Percentiles rank a stretch among this genome's conserved stretches.
Conservation (phyloP, 495 filamentous ascomycete genomes). For the Penicillium herquei region DNA sequence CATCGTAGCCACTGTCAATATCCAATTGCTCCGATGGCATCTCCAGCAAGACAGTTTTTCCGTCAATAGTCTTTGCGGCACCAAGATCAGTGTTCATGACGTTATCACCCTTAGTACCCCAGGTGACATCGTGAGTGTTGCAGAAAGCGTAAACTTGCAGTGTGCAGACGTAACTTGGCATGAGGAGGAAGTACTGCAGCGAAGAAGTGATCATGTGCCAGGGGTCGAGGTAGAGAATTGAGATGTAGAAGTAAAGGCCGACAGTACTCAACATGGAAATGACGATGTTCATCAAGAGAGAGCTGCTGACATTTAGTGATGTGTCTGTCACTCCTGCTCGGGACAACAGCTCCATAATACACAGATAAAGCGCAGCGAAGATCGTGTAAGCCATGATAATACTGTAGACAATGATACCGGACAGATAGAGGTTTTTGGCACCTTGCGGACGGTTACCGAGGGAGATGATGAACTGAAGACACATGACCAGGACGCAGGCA, state of each 20-base stretch:
- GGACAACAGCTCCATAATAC: constrained; percentile 71
- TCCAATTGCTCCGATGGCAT: constrained; percentile 98
- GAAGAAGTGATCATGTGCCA: constrained; percentile 99
- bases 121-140: constrained; percentile 98
- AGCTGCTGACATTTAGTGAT: constrained; percentile 65
- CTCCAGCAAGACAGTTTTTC: constrained; percentile 72
- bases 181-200: constrained; percentile 88
- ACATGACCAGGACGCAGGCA: constrained; percentile 80
- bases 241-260: constrained; percentile 94
- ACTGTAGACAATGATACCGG: constrained; percentile 80
- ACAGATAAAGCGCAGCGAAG: constrained; percentile 83
- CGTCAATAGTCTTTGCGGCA: constrained; percentile 67
- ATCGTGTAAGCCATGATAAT: constrained; percentile 96
- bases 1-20: constrained; percentile 97
- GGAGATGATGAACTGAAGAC: constrained; percentile 94
- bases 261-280: constrained; percentile 85
- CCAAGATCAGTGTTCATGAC: constrained; percentile 88
- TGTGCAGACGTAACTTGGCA: constrained; percentile 94
- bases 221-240: constrained; percentile 92
- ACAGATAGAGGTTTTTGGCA: constrained; percentile 86
- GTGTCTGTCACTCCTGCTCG: constrained; percentile 37
- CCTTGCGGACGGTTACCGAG: constrained; percentile 97
- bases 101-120: constrained; percentile 99
- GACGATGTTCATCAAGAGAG: constrained; percentile 92
- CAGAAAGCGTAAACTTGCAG: constrained; percentile 99